Base-by-base conservation (phyloP, 352 stramenopile genomes). In the Phytopythium chamaehyphon region DNA sequence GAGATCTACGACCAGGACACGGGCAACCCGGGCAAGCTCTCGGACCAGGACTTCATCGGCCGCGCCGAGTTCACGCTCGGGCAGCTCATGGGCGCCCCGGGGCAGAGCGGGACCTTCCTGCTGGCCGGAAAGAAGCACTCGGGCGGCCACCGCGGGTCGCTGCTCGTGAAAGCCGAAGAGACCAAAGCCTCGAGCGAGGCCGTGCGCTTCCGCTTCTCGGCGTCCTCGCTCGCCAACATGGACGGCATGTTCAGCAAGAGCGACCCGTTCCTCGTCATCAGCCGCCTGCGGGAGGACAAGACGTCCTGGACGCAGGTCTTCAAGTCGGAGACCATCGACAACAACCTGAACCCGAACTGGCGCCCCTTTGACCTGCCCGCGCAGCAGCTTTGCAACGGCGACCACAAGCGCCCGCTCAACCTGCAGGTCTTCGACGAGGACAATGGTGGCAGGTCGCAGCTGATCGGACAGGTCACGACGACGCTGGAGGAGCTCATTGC, bases 1-100 rank as follows among this genome's bases (percentile, higher is more conserved):
- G 78, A 90, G 33, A 72, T 96, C 2, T 96, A 92, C 46, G 81
- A 96, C 66, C 66, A 91, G 60, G 88, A 97, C 71, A 82, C 70
- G 18, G 62, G 64, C 33, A 69, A 69, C 18, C 61, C 73, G 12
- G 70, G 71, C 18, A 81, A 77, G 45, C 69, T 81, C 52, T 75
- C 72, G 19, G 68, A 88, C 12, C 71, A 95, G 36, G 86, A 88
- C 50, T 78, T 83, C 52, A 88, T 96, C 33, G 87, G 85, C 26
- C 59, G 64, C 1, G 69, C 66, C 40, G 65, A 90, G 51, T 95
- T 95, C 60, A 86, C 73, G 19, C 55, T 95, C 35, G 83, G 80
- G 0, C 72, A 93, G 47, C 46, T 96, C 8, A 87, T 96, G 78
- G 86, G 83, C 12, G 61, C 76, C 47, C 73, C 72, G 2, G 78